Evolutionary conservation across 108 stramenopile genomes (phyloP), one percentile per base, ranked within the genome.

Genomic region (Fistulifera solaris): DNA sequence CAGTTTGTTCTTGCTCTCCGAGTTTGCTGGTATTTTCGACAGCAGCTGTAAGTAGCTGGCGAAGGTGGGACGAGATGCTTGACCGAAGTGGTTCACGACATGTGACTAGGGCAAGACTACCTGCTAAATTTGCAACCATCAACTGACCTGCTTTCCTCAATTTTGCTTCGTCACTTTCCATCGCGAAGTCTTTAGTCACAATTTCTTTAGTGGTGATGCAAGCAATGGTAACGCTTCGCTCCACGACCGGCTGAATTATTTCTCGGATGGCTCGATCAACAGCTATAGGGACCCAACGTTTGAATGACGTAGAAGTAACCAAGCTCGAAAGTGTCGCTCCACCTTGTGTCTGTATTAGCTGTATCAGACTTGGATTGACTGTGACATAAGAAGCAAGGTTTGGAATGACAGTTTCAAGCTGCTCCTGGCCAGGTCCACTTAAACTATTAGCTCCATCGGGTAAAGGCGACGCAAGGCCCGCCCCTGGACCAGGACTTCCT

Each of bases 181-280:
- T 97, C 19, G 97, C 97, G 62, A 99, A 98, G 71, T 99, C 99
- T 65, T 98, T 98, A n/a, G 89, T 77, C 15, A 98, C 87, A 35
- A 99, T 89, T 62, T 97, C 91, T 63, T 97, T 96, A 17, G 95
- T 87, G 1, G 99, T 99, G 58, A 97, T 95, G 65, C 94, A 94
- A 31, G 99, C 99, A 59, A 99, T 97, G 1, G 96, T 93, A 18
- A 98, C 96, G 63, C 90, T 90, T 6, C 99, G 85, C 64, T 98
- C 99, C 22, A 98, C 97, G 11, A 96, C 99, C 12, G 96, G 94
- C 65, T 93, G 93, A 52, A 98, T 96, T 48, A 97, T 96, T 62
- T 98, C 96, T n/a, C 96, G 87, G 61, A 99, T 98, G 0, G 97
- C 96, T 25, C 93, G 66, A 61, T 98, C 96, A 15, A 99, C 93